Evolutionary conservation across 768 basidiomycete genomes (phyloP), one percentile per base, ranked within the genome.

Genomic region (Suillus ampliporus): DNA sequence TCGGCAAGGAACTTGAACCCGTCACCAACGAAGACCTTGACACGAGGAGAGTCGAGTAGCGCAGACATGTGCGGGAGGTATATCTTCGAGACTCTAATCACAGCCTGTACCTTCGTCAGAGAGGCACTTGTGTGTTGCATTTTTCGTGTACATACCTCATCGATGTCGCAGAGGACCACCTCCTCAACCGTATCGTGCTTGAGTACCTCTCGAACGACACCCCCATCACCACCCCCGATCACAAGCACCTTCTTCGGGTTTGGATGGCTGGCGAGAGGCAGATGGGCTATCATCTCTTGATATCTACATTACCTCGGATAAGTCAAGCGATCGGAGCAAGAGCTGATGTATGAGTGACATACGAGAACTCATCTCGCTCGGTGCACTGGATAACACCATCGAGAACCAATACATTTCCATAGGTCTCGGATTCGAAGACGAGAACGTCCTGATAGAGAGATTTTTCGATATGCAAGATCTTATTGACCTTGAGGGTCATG

Each of bases 341-440:
- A 10, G 53, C 10, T 11, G 21, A 13, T 28, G 17, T 4, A 40
- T 26, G 21, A 31, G 38, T 26, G 4, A 85, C 92, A 68, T 71
- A 95, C 95, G 96, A 95, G 78, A 99, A 99, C 78, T 99, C 97
- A 73, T 99, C 97, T 52, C 96, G 89, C 79, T 99, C 97, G 2
- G 96, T 97, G 80, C 92, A 95, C 76, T 99, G 97, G 68, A 99
- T 92, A 60, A 91, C 94, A 58, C 95, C 93, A 74, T 99, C 97
- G 35, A 99, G 87, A 21, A 96, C 89, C 61, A 99, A 85, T 51
- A 99, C 95, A 71, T 98, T 98, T n/a, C 97, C 97, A 72, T 91
- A 97, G 1, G 95, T 93, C 80, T 93, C 94, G 0, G 94, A 95
- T 76, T 95, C 89, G 72, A 99, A 98, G 60, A 99, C 95, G 60